Conservation (phyloP, 345 rosid species). For the Psidium friedrichsthalianum region DNA sequence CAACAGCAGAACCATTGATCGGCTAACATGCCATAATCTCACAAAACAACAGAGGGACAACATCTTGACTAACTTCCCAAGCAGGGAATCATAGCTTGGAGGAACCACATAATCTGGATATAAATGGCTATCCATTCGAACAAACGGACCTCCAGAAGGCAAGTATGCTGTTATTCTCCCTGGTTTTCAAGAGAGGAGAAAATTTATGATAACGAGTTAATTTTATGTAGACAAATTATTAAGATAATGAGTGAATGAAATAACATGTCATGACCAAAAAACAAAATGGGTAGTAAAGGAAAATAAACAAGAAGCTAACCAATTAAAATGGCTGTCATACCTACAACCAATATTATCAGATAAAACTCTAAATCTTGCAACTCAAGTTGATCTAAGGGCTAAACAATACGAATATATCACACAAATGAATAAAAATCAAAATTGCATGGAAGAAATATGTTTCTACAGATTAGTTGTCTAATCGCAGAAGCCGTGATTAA, state of each 20-base stretch:
- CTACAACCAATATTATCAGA: neutral
- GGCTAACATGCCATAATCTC: neutral
- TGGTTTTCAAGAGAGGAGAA: slow-evolving; percentile 5
- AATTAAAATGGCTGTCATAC: neutral
- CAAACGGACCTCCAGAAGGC: slow-evolving; percentile 99
- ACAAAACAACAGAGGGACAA: neutral
- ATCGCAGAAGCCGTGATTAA: neutral
- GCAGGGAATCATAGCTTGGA: slow-evolving; percentile 96
- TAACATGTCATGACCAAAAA: neutral
- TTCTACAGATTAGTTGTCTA: neutral
- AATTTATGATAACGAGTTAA: neutral
- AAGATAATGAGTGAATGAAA: neutral
- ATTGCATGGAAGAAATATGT: neutral
- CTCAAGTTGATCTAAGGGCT: neutral
- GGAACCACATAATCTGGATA: slow-evolving; percentile 97
- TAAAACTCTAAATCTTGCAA: neutral
- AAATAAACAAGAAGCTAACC: neutral
- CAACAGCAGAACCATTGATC: neutral
- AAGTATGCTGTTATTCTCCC: slow-evolving; percentile 93
- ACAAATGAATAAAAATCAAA: neutral
- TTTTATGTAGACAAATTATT: neutral
- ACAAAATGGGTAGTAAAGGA: neutral
- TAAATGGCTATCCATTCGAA: slow-evolving; percentile 97
- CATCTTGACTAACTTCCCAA: slow-evolving; percentile 61
- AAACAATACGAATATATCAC: neutral